Base-by-base conservation (phyloP, 2,329 filamentous ascomycete genomes). In the Pseudogymnoascus sp. region DNA sequence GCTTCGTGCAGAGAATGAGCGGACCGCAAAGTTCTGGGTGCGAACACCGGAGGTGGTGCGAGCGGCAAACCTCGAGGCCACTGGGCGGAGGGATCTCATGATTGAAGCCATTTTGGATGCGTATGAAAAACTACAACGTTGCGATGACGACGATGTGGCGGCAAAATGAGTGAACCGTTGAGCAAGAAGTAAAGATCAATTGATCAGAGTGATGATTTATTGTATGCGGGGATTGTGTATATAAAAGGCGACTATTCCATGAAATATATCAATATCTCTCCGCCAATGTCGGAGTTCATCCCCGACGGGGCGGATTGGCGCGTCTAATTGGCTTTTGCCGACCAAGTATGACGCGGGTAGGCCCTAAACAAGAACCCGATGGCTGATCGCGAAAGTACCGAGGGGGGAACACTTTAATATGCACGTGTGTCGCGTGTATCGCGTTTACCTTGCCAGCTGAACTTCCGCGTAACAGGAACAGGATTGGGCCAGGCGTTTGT, bases 31-130 rank as follows among this genome's bases (percentile, higher is more conserved):
- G 68, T 36, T 56, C 49, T 56, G 28, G 49, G 49, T 56, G 49
- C 49, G 49, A 36, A 56, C 49, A n/a, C 40, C 66, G 40, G 62
- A 65, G 23, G 64, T 67, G 11, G 70, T 63, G 16, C 61, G 66
- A 14, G 63, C 61, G 3, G 65, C 56, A 34, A 73, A 53, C 53
- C 66, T 66, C n/a, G 66, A 66, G 63, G 70, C 71, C 37, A 68
- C 69, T 73, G 76, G 76, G 70, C 77, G 69, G 70, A 75, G 65
- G 70, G 71, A 68, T 71, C 83, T 80, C 72, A 81, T 80, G 76
- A 88, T 82, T 77, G 84, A 86, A 68, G 84, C 83, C 84, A 86
- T 86, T 75, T 72, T 76, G 72, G 56, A 23, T n/a, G 25, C 2
- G 46, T 53, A 53, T 31, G 46, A 21, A 56, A 56, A 56, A 56